phyloP scores from a whole-genome alignment of 139 green algal species.

The Desmodesmus armatus region DNA sequence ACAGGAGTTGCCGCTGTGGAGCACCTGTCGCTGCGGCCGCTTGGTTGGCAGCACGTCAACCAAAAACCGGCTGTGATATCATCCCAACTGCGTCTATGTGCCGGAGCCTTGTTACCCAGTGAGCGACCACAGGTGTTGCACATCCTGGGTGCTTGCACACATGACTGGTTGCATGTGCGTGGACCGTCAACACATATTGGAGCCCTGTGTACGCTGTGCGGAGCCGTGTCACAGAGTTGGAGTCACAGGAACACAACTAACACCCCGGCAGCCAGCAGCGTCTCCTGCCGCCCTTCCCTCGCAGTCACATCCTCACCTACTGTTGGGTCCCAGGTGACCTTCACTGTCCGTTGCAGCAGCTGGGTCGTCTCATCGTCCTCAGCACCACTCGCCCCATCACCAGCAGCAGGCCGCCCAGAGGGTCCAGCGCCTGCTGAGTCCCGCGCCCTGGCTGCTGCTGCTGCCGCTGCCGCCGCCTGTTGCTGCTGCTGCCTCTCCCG shows the following conservation, averaged over 20 bases:
- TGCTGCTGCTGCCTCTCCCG: conserved; percentile 33
- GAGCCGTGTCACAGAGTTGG: not conserved
- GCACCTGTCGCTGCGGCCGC: too few species aligned
- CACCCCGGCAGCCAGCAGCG: not conserved
- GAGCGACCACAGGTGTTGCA: too few species aligned
- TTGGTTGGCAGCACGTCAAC: too few species aligned
- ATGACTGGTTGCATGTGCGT: not conserved
- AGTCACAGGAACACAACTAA: too few species aligned
- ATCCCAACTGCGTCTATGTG: too few species aligned
- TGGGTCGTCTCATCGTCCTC: conserved; percentile 53
- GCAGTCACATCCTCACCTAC: conserved; percentile 3
- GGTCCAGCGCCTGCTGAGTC: not conserved
- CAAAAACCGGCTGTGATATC: too few species aligned
- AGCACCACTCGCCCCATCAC: conserved; percentile 4
- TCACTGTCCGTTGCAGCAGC: conserved; percentile 67
- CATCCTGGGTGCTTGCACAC: too few species aligned
- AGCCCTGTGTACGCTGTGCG: not conserved
- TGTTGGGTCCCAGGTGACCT: conserved; percentile 68
- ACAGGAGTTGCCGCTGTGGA: too few species aligned
- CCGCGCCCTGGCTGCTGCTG: conserved; percentile 15
- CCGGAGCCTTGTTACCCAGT: too few species aligned
- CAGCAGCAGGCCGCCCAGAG: not conserved
- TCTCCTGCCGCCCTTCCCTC: not conserved
- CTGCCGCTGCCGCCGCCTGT: conserved; percentile 39
- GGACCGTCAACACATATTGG: not conserved